Evolutionary conservation across 345 rosid genomes (phyloP).

Genomic region (Aegle marmelos): DNA sequence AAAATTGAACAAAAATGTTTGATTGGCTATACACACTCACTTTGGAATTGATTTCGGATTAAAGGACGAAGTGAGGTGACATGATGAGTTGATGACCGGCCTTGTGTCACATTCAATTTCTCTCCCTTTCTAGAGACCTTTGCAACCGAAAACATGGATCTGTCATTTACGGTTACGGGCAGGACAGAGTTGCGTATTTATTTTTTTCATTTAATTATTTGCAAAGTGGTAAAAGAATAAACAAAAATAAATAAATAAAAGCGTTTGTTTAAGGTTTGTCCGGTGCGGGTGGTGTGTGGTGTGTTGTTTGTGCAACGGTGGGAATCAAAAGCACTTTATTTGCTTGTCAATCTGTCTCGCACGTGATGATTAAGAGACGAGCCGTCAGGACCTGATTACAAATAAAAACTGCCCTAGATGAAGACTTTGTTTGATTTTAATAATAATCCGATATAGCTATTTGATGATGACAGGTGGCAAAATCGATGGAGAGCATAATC

Average conservation of each 20-base stretch:
- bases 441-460: no score
- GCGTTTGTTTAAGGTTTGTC: background rate
- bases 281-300: background rate
- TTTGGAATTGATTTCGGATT: background rate
- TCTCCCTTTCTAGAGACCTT: background rate
- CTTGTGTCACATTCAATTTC: background rate
- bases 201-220: background rate
- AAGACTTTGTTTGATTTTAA: no score
- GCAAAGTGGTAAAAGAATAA: background rate
- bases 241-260: no score
- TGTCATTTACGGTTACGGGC: background rate
- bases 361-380: background rate
- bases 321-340: background rate
- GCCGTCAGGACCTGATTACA: no score
- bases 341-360: background rate
- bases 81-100: background rate
- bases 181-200: background rate
- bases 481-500: conserved; percentile 49
- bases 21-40: no score
- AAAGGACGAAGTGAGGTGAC: background rate
- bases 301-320: background rate
- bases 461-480: conserved; percentile 43
- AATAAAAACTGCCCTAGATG: no score
- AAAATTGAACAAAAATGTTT: no score
- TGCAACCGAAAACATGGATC: background rate